These are phyloP conservation scores for Diospyros kaki DNA, from an alignment of 148 eudicot genomes.

Conservation along the genomic window DNA sequence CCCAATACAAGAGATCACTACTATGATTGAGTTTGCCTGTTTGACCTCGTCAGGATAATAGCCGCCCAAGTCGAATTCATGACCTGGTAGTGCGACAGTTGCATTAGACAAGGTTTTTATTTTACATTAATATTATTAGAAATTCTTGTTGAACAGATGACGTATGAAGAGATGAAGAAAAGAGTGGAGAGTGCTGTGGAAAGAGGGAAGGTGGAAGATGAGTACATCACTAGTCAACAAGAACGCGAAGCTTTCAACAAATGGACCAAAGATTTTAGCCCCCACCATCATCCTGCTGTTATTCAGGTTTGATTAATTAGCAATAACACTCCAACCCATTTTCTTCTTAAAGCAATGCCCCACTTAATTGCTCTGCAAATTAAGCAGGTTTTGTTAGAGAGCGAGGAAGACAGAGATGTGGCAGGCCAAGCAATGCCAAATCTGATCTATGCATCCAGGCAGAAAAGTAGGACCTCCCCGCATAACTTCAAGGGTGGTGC, in stretches of 20 bases:
- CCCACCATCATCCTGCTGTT: constrained; percentile 53
- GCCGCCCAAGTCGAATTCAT: too few relatives aligned
- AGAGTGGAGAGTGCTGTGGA: constrained; percentile 53
- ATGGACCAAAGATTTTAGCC: constrained; percentile 54
- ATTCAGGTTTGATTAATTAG: constrained; percentile 41
- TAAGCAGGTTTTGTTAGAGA: constrained; percentile 44
- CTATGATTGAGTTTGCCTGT: too few relatives aligned
- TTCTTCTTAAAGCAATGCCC: too few relatives aligned
- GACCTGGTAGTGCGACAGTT: too few relatives aligned
- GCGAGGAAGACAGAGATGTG: constrained; percentile 34
- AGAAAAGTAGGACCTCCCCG: constrained; percentile 43
- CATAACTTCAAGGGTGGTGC: constrained; percentile 93
- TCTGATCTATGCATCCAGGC: constrained; percentile 65
- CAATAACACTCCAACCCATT: too few relatives aligned
- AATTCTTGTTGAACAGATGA: constrained; percentile 21
- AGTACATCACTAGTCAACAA: constrained; percentile 30
- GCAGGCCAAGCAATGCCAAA: constrained; percentile 55
- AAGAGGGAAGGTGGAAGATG: constrained; percentile 40
- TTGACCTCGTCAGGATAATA: too few relatives aligned
- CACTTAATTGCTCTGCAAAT: too few relatives aligned
- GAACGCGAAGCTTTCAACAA: constrained; percentile 35
- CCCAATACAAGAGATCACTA: too few relatives aligned
- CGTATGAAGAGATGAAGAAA: constrained; percentile 57
- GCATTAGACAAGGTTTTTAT: too few relatives aligned
- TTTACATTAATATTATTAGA: too few relatives aligned